Evolutionary conservation across 805 yeast species (phyloP).

Genomic region (Komagataella pastoris): DNA sequence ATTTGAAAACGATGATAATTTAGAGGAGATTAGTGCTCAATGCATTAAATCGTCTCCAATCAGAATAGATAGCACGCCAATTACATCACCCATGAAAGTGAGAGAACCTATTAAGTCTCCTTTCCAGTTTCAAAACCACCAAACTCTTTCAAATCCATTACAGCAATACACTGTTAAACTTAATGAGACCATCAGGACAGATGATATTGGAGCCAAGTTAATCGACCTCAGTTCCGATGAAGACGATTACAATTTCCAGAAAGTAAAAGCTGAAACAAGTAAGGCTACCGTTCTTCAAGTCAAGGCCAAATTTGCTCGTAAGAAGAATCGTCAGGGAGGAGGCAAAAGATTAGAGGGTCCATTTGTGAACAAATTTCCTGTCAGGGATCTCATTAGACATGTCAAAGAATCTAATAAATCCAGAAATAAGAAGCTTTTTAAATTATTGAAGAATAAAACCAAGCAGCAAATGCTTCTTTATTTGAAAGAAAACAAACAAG

Average conservation of each 20-base stretch:
- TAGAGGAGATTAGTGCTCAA: background rate
- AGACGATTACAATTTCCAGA: conserved; percentile 3
- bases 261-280: conserved; percentile 4
- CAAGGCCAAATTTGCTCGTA: conserved; percentile 4
- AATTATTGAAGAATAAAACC: background rate
- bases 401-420: background rate
- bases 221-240: conserved; percentile 6
- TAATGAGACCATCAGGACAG: background rate
- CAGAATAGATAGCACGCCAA: background rate
- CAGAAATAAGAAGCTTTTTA: background rate
- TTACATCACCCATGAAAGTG: background rate
- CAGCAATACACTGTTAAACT: background rate
- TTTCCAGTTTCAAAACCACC: background rate
- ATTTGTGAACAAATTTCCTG: background rate
- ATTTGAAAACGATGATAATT: background rate
- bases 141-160: background rate
- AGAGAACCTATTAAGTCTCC: background rate
- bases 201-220: background rate
- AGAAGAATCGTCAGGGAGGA: background rate
- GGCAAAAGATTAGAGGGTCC: background rate
- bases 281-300: conserved; percentile 6
- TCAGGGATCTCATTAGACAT: background rate
- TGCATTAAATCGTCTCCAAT: background rate
- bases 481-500: background rate
- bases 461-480: conserved; percentile 1